phyloP scores from a whole-genome alignment of 2,329 filamentous ascomycete genomes.

The Trichoderma lentiforme region DNA sequence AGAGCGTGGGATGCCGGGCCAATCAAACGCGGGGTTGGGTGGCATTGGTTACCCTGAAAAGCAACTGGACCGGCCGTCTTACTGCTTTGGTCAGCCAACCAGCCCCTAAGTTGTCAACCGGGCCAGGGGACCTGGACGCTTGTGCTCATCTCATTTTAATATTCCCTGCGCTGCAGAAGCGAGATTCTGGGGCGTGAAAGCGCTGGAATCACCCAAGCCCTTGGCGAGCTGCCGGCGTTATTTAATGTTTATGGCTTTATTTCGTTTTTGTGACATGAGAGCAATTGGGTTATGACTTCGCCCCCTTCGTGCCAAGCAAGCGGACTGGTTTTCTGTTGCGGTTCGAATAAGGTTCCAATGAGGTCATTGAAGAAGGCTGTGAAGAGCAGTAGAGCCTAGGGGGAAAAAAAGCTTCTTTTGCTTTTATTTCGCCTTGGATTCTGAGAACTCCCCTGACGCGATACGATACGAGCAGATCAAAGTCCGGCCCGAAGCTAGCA shows the following conservation, averaged over 20 bases:
- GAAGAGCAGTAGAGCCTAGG: neutral
- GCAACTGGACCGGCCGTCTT: neutral
- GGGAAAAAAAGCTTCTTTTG: neutral
- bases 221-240: neutral
- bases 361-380: neutral
- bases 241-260: neutral
- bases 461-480: neutral
- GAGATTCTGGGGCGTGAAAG: conserved; percentile 8
- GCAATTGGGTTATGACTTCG: neutral
- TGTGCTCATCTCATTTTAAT: conserved; percentile 15
- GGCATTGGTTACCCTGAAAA: conserved; percentile 1
- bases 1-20: neutral
- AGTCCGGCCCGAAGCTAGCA: neutral
- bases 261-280: neutral
- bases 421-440: neutral
- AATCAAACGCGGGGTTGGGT: conserved; percentile 5
- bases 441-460: neutral
- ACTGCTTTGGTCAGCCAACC: neutral
- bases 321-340: neutral
- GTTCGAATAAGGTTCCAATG: neutral
- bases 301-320: neutral
- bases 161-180: conserved; percentile 4
- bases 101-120: neutral
- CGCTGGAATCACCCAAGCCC: neutral
- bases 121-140: neutral